Evolutionary conservation across 1,284 basidiomycete species (phyloP).

Genomic region (Phaffia rhodozyma): DNA sequence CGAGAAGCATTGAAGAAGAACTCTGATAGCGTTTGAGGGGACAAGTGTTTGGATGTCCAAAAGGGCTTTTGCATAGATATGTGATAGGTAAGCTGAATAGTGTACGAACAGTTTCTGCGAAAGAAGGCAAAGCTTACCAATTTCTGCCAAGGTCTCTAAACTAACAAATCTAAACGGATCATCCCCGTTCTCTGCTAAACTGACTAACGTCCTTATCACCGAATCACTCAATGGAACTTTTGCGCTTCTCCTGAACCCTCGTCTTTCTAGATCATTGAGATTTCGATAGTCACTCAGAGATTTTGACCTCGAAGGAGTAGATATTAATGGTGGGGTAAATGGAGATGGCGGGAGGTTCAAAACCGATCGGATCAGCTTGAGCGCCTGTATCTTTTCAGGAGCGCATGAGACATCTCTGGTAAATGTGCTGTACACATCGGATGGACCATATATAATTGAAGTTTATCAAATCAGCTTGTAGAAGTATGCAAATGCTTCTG

Average conservation of each 20-base stretch:
- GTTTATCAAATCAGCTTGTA: too few species aligned
- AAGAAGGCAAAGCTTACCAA: constrained; percentile 45
- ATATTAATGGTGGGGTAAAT: not conserved
- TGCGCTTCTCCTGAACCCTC: not conserved
- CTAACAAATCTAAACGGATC: constrained; percentile 77
- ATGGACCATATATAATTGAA: not conserved
- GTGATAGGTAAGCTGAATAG: too few species aligned
- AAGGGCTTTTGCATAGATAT: constrained; percentile 41
- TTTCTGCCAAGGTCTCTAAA: constrained; percentile 82
- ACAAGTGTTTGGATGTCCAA: constrained; percentile 76
- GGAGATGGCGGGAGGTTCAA: constrained; percentile 46
- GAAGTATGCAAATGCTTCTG: too few species aligned
- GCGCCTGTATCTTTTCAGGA: constrained; percentile 85
- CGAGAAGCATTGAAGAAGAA: constrained; percentile 70
- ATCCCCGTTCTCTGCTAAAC: constrained; percentile 84
- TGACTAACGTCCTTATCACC: constrained; percentile 74
- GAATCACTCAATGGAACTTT: constrained; percentile 41
- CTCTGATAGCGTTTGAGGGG: constrained; percentile 71
- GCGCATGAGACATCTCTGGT: constrained; percentile 71
- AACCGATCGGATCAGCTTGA: constrained; percentile 78
- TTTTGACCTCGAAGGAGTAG: constrained; percentile 12
- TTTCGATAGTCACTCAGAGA: not conserved
- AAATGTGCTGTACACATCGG: constrained; percentile 48
- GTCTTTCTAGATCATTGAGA: not conserved
- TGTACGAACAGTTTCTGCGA: not conserved